phyloP scores from a whole-genome alignment of 2,329 filamentous ascomycete genomes.

The Diplocarpon rosae region DNA sequence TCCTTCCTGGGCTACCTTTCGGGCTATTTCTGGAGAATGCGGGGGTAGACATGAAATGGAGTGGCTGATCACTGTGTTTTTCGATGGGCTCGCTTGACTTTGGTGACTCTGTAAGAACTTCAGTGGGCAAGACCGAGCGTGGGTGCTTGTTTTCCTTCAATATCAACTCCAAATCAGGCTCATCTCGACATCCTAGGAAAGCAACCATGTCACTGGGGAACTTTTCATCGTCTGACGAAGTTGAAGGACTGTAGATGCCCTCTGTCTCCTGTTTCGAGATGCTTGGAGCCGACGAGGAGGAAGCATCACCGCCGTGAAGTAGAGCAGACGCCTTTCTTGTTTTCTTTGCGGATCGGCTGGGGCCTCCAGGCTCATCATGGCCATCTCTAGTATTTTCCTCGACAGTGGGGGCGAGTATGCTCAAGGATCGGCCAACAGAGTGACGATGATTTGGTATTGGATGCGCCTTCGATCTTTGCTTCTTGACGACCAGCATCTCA shows the following conservation, averaged over 20 bases:
- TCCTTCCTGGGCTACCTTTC: background rate
- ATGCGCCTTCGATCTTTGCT: constrained; percentile 19
- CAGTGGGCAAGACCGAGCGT: background rate
- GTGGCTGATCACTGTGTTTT: background rate
- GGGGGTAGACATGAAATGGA: constrained; percentile 5
- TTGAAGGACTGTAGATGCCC: background rate
- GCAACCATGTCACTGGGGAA: background rate
- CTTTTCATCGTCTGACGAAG: background rate
- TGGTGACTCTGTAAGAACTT: background rate
- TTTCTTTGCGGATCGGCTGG: background rate
- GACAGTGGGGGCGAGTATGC: constrained; percentile 18
- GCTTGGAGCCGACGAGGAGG: background rate
- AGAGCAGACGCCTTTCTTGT: background rate
- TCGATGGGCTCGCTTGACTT: background rate
- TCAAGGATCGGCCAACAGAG: constrained; percentile 16
- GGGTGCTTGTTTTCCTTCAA: constrained; percentile 3
- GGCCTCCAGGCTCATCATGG: background rate
- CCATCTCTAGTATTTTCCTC: constrained; percentile 16
- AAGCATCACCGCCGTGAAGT: background rate
- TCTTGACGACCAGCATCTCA: constrained; percentile 17
- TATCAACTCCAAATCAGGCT: background rate
- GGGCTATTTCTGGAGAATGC: background rate
- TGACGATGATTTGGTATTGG: constrained; percentile 15
- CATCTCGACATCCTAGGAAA: background rate
- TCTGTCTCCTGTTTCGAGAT: background rate